phyloP scores from a whole-genome alignment of 2,329 filamentous ascomycete genomes.

The Alternaria gaisen region DNA sequence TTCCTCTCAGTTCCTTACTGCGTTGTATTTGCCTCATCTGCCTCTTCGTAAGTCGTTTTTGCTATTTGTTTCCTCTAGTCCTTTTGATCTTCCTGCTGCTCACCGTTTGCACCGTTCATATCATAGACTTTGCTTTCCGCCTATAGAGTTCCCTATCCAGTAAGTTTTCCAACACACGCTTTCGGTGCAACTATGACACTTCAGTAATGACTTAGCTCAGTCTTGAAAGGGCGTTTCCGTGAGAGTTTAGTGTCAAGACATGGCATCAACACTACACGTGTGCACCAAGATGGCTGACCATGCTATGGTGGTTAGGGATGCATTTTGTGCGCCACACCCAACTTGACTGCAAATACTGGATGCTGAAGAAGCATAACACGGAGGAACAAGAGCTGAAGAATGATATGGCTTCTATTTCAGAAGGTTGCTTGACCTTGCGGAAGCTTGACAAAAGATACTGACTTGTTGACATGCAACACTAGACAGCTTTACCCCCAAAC shows the following conservation, averaged over 20 bases:
- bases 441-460: not conserved
- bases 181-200: not conserved
- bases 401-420: not conserved
- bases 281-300: not conserved
- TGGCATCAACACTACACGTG: not conserved
- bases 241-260: not conserved
- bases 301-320: not conserved
- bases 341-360: not conserved
- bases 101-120: not conserved
- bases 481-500: not conserved
- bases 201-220: not conserved
- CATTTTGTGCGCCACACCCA: not conserved
- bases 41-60: too few relatives aligned
- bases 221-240: not conserved
- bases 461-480: constrained; percentile 4
- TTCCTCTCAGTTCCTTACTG: too few relatives aligned
- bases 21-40: too few relatives aligned
- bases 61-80: too few relatives aligned
- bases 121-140: not conserved
- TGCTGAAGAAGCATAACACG: not conserved
- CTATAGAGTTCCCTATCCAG: not conserved
- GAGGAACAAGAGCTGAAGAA: not conserved
- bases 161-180: not conserved
- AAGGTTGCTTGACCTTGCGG: constrained; percentile 1
- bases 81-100: too few relatives aligned